Evolutionary conservation across 148 eudicot genomes (phyloP).

Genomic region (Arbutus unedo): DNA sequence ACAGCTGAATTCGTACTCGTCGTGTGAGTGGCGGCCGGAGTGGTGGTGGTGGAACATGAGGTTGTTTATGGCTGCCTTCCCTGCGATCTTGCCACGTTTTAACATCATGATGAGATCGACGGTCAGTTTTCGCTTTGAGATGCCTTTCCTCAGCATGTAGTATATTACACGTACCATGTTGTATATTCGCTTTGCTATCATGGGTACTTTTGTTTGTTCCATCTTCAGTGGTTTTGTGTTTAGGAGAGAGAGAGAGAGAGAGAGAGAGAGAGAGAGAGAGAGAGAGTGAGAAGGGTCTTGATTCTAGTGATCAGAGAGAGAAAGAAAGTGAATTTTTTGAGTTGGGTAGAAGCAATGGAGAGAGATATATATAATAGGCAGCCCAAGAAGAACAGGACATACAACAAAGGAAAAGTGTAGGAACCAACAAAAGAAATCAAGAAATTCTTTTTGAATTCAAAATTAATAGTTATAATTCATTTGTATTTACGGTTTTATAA

Average conservation of each 20-base stretch:
- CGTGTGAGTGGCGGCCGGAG: slow-evolving; percentile 10
- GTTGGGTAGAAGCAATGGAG: background rate
- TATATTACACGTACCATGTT: slow-evolving; percentile 36
- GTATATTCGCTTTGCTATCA: slow-evolving; percentile 43
- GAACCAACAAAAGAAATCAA: too few species aligned
- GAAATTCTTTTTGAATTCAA: too few species aligned
- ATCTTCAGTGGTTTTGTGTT: slow-evolving; percentile 9
- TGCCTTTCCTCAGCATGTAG: slow-evolving; percentile 47
- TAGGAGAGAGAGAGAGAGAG: background rate
- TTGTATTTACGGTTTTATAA: too few species aligned
- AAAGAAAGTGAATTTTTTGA: background rate
- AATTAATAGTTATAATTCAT: too few species aligned
- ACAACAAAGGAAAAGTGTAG: background rate
- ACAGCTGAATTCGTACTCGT: slow-evolving; percentile 81
- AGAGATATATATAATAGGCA: slow-evolving; percentile 16
- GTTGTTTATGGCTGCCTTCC: slow-evolving; percentile 33
- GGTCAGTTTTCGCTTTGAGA: too few species aligned
- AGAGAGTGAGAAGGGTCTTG: too few species aligned
- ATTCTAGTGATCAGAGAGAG: too few species aligned
- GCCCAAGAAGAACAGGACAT: background rate
- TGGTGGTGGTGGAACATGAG: slow-evolving; percentile 39
- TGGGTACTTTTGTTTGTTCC: slow-evolving; percentile 37
- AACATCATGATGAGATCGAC: slow-evolving; percentile 46
- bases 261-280: slow-evolving; percentile 11
- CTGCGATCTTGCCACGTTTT: slow-evolving; percentile 43